These are phyloP conservation scores for Raphanus sativus DNA, from an alignment of 345 rosid genomes.

Conservation along the genomic window DNA sequence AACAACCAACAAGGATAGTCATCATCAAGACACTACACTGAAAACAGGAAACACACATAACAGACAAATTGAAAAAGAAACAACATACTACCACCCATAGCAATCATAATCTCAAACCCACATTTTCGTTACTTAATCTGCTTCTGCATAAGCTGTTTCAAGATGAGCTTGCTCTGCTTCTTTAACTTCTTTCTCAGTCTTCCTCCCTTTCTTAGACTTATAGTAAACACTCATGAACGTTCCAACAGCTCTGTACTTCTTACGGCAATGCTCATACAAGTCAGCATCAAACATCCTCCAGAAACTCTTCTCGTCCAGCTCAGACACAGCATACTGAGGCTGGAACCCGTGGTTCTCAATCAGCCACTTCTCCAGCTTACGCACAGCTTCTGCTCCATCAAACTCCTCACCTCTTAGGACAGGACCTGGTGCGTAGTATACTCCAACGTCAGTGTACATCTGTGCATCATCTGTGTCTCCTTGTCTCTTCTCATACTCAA, in stretches of 20 bases:
- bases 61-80: background rate
- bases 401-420: conserved; percentile 79
- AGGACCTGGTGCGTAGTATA: conserved; percentile 82
- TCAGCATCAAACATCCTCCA: conserved; percentile 96
- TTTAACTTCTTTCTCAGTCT: conserved; percentile 97
- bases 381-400: conserved; percentile 49
- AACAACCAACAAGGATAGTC: conserved; percentile 2
- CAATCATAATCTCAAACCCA: background rate
- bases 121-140: conserved; percentile 19
- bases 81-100: background rate
- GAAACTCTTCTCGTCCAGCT: conserved; percentile 79
- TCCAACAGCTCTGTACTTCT: conserved; percentile 85
- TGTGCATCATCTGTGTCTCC: conserved; percentile 83
- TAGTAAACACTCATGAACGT: conserved; percentile 97
- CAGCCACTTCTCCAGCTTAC: conserved; percentile 83
- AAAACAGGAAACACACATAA: conserved; percentile 19
- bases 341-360: conserved; percentile 90
- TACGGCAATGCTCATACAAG: conserved; percentile 79
- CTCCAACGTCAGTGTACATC: conserved; percentile 91
- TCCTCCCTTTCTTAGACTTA: conserved; percentile 96
- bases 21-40: conserved; percentile 29
- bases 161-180: conserved; percentile 89
- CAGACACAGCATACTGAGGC: conserved; percentile 97
- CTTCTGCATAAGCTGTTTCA: conserved; percentile 50
- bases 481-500: conserved; percentile 71